These are phyloP conservation scores for Glebionis coronaria DNA, from an alignment of 129 eudicot genomes.

Conservation along the genomic window DNA sequence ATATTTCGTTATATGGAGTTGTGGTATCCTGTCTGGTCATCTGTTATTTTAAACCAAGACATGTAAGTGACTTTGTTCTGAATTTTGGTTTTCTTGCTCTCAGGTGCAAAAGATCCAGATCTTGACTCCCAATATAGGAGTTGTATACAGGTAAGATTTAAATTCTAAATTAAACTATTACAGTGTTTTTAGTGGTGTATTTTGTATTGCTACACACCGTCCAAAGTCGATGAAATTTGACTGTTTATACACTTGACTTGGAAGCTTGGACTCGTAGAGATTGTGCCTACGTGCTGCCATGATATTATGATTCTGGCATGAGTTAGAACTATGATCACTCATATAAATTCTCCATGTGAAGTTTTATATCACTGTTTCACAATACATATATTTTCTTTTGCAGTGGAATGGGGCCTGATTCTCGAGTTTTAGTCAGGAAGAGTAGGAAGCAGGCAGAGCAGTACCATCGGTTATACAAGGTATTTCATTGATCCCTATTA, in stretches of 20 bases:
- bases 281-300: too few relatives aligned
- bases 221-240: too few relatives aligned
- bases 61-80: constrained; percentile 3
- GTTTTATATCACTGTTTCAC: neutral
- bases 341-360: neutral
- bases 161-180: neutral
- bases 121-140: constrained; percentile 92
- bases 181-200: neutral
- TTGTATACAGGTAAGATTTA: constrained; percentile 65
- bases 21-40: neutral
- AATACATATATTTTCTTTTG: constrained; percentile 10
- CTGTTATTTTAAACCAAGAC: neutral
- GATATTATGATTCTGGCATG: too few relatives aligned
- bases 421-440: constrained; percentile 94
- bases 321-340: too few relatives aligned
- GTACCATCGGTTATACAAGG: constrained; percentile 81
- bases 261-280: too few relatives aligned
- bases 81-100: constrained; percentile 18
- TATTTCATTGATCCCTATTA: constrained; percentile 17
- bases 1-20: neutral
- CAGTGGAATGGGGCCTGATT: constrained; percentile 99
- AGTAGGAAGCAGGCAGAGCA: constrained; percentile 99
- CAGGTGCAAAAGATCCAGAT: constrained; percentile 93
- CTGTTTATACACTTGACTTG: too few relatives aligned
- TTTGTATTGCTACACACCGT: too few relatives aligned